Evolutionary conservation across 2,329 filamentous ascomycete genomes (phyloP).

Genomic region (Fusarium sp.): DNA sequence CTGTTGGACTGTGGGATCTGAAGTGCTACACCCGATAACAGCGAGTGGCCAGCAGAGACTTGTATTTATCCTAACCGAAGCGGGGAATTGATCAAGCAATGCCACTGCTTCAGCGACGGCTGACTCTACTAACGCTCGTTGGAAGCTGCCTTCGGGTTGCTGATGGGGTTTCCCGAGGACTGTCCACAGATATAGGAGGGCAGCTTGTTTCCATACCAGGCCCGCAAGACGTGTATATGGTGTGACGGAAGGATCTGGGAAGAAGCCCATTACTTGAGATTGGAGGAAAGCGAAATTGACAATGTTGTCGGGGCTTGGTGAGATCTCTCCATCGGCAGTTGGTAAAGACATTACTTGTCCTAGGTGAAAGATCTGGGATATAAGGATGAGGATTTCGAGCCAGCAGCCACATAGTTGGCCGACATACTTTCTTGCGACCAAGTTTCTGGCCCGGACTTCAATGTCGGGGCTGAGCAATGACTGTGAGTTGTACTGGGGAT

Average conservation of each 20-base stretch:
- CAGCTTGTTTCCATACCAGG: conserved; percentile 55
- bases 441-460: conserved; percentile 41
- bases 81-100: conserved; percentile 45
- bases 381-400: conserved; percentile 50
- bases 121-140: conserved; percentile 39
- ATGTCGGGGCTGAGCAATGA: conserved; percentile 46
- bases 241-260: conserved; percentile 47
- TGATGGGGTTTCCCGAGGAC: conserved; percentile 45
- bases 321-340: conserved; percentile 38
- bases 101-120: conserved; percentile 45
- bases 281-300: conserved; percentile 55
- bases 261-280: conserved; percentile 52
- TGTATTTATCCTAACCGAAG: conserved; percentile 49
- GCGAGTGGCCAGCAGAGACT: conserved; percentile 53
- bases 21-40: conserved; percentile 50
- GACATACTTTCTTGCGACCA: conserved; percentile 46
- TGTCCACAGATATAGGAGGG: conserved; percentile 54
- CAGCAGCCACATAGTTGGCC: conserved; percentile 52
- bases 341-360: conserved; percentile 52
- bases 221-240: conserved; percentile 52
- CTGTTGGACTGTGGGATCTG: conserved; percentile 47
- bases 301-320: conserved; percentile 52
- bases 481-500: conserved; percentile 44
- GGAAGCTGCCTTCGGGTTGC: conserved; percentile 26
- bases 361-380: conserved; percentile 53